Evolutionary conservation across 441 rosid genomes (phyloP).

Genomic region (Corymbia calophylla): DNA sequence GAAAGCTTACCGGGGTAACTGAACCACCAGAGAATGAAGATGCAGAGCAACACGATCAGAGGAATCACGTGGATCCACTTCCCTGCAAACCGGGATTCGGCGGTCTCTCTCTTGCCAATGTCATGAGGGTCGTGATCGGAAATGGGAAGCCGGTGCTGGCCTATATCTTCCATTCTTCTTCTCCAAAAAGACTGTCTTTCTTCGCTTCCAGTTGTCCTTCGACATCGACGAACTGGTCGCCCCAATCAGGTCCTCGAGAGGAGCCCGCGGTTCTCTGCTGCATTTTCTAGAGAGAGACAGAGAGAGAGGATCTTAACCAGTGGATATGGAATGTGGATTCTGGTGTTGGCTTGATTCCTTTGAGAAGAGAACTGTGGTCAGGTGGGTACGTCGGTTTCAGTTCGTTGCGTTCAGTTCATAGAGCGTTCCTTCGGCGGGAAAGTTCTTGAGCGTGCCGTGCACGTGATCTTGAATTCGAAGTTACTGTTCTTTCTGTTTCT

Average conservation of each 20-base stretch:
- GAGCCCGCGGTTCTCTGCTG: neutral
- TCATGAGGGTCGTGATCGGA: neutral
- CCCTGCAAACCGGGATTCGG: slow-evolving; percentile 5
- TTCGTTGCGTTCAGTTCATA: neutral
- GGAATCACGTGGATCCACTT: slow-evolving; percentile 50
- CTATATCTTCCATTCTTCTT: neutral
- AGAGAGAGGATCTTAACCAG: neutral
- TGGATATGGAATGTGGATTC: neutral
- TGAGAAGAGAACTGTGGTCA: neutral
- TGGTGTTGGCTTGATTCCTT: neutral
- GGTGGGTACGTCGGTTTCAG: neutral
- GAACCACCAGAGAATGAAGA: slow-evolving; percentile 59
- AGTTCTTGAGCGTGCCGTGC: neutral
- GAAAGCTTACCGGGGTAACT: slow-evolving; percentile 43
- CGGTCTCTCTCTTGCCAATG: neutral
- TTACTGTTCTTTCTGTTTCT: neutral
- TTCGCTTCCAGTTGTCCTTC: neutral
- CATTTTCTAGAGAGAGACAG: neutral
- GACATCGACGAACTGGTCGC: neutral
- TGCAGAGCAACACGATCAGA: slow-evolving; percentile 28
- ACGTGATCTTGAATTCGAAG: neutral
- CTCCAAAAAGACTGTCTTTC: neutral
- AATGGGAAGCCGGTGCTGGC: neutral
- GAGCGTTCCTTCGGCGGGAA: neutral
- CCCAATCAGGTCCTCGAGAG: neutral